Evolutionary conservation across 1,284 basidiomycete genomes (phyloP).

Genomic region (Melampsora americana): DNA sequence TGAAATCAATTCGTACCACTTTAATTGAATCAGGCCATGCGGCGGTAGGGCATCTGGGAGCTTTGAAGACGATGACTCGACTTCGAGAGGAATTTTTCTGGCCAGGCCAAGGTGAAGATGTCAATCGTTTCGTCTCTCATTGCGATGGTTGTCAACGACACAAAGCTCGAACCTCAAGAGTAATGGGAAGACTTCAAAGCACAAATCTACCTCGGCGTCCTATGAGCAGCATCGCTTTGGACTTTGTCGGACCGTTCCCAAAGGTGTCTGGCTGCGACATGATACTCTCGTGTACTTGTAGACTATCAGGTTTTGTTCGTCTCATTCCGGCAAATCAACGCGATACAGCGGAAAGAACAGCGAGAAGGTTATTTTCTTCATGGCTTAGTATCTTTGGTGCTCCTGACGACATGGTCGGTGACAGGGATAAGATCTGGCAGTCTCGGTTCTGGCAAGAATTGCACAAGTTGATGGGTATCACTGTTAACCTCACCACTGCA

Average conservation of each 20-base stretch:
- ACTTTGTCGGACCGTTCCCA: neutral
- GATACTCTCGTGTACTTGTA: neutral
- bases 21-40: neutral
- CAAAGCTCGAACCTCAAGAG: neutral
- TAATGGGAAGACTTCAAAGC: neutral
- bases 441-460: slow-evolving; percentile 8
- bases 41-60: neutral
- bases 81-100: neutral
- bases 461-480: neutral
- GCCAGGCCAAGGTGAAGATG: neutral
- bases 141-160: neutral
- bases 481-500: neutral
- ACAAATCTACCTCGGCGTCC: neutral
- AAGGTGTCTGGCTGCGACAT: neutral
- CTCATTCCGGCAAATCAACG: neutral
- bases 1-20: neutral
- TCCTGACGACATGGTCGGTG: neutral
- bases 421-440: slow-evolving; percentile 8
- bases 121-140: neutral
- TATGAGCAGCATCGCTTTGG: neutral
- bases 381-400: slow-evolving; percentile 1
- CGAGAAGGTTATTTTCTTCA: neutral
- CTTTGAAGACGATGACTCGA: neutral
- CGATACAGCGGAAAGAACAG: neutral
- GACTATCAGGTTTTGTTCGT: neutral